Base-by-base conservation (phyloP, 305 asterid species). In the Fraxinus angustifolia region DNA sequence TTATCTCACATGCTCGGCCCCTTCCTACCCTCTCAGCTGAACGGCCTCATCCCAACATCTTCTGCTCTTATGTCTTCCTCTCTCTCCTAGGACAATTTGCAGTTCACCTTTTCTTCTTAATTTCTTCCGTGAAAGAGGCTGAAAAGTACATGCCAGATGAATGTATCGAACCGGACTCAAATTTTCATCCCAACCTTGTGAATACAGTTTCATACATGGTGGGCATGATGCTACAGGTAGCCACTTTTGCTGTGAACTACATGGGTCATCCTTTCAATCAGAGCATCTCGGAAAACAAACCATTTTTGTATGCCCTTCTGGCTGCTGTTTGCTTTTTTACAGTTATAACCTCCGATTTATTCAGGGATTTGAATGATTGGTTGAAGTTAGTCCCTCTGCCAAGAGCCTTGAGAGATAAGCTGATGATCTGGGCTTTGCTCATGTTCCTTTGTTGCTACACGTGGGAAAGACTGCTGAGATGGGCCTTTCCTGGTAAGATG, bases 201-300 rank as follows among this genome's bases (percentile, higher is more conserved):
- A 96, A 96, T 26, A 96, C 99, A 0, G 99, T 96, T 73, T 96
- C 99, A 0, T 96, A 96, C 90, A 96, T 96, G 99, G 99, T 94
- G 67, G 92, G 97, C 48, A 79, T 96, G 97, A 96, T 96, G 98
- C 92, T 96, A 17, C 99, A 96, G 85, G 99, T 96, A 34, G 99
- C 99, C 42, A 96, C 99, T 6, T 96, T 96, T 84, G 98, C 99
- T 8, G 99, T 96, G 83, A 96, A 96, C 91, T 96, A 96, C 79
- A 96, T 96, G 96, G 99, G 99, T 11, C 99, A 94, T 82, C 99
- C 98, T 73, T 96, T 96, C 88, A 96, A 96, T 34, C 97, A 96
- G 91, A 94, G 99, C 86, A 94, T 96, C 74, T 85, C 95, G 0
- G 96, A 96, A 79, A 96, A 94, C 88, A 91, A 82, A 79, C 97